Evolutionary conservation across 768 basidiomycete genomes (phyloP).

Genomic region (Baorangia bicolor): DNA sequence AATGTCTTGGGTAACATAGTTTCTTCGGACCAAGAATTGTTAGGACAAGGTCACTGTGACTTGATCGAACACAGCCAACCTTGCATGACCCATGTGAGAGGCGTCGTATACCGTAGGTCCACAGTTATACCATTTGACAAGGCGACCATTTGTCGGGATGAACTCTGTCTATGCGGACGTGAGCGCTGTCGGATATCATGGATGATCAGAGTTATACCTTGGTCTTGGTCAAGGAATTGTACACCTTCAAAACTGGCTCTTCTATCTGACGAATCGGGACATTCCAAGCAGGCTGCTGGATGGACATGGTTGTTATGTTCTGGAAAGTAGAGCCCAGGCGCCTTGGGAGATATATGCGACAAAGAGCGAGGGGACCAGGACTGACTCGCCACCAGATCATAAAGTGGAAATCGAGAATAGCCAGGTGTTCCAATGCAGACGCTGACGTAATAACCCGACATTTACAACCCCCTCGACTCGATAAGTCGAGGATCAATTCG

Average conservation of each 20-base stretch:
- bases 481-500: neutral
- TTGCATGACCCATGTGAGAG: conserved; percentile 97
- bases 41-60: neutral
- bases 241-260: conserved; percentile 65
- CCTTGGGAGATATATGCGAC: conserved; percentile 7
- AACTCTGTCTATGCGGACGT: conserved; percentile 65
- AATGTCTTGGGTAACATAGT: conserved; percentile 56
- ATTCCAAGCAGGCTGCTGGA: conserved; percentile 56
- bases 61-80: conserved; percentile 45
- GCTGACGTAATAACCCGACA: conserved; percentile 32
- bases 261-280: conserved; percentile 37
- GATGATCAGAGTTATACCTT: conserved; percentile 59
- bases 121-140: conserved; percentile 99
- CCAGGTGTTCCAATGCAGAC: neutral
- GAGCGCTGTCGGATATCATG: conserved; percentile 6
- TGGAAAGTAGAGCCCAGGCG: conserved; percentile 3
- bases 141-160: conserved; percentile 60
- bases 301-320: conserved; percentile 43
- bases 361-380: conserved; percentile 1
- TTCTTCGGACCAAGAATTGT: conserved; percentile 48
- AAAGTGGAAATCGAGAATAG: conserved; percentile 3
- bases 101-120: conserved; percentile 99
- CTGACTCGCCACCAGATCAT: conserved; percentile 27
- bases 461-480: neutral
- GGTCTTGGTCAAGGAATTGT: conserved; percentile 88